A percentile compares a stretch with the other conserved stretches of the same genome.
Evolutionary conservation across 2,329 filamentous ascomycete species (phyloP).

Genomic region (Camillea tinctor): DNA sequence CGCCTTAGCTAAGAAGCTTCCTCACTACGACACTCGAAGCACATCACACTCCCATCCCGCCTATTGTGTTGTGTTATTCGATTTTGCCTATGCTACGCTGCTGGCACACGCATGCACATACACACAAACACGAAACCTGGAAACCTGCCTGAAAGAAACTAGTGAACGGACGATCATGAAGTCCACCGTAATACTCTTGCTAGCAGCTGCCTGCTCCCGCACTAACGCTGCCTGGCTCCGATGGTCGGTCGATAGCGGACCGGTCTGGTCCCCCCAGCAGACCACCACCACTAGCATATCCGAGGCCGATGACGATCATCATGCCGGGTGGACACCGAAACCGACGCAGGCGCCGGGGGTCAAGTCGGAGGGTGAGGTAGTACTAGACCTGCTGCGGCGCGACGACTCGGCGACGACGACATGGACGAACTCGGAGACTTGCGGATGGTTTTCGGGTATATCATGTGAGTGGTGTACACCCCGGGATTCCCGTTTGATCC

Average conservation of each 20-base stretch:
- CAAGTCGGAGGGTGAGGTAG: constrained; percentile 13
- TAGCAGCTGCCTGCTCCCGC: constrained; percentile 13
- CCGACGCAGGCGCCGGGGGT: constrained; percentile 24
- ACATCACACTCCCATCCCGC: neutral
- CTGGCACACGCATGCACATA: neutral
- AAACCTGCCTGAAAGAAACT: neutral
- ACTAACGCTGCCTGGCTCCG: constrained; percentile 22
- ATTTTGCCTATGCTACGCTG: neutral
- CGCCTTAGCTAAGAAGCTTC: neutral
- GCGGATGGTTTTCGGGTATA: constrained; percentile 28
- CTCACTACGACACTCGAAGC: neutral
- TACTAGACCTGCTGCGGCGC: constrained; percentile 19
- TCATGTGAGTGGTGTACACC: constrained; percentile 30
- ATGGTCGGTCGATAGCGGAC: constrained; percentile 21
- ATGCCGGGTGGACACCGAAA: constrained; percentile 24
- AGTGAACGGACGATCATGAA: constrained; percentile 14
- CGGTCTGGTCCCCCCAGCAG: constrained; percentile 18
- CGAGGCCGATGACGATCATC: neutral
- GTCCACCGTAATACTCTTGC: constrained; percentile 8
- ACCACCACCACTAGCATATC: constrained; percentile 17
- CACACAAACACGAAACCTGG: neutral
- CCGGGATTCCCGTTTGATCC: neutral
- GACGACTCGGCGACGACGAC: constrained; percentile 7
- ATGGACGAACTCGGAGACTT: constrained; percentile 30
- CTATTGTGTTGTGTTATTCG: neutral